Evolutionary conservation across 2,329 filamentous ascomycete genomes (phyloP), one percentile per base, ranked within the genome.

Genomic region (Alternaria triticimaculans): DNA sequence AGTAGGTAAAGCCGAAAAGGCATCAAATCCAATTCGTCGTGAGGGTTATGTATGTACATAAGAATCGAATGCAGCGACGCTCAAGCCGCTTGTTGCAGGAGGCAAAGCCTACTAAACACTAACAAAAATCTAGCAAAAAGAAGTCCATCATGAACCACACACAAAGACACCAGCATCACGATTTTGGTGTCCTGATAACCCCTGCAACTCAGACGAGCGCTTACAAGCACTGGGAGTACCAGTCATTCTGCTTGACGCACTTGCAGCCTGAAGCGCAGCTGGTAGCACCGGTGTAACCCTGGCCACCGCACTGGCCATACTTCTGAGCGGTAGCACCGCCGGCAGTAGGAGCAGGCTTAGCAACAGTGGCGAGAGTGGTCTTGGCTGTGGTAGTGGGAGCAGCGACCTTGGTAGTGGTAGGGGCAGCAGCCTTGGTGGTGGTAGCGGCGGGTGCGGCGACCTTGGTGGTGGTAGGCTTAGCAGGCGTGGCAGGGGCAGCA

Each of bases 301-400:
- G 72, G 18, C 84, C 84, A 69, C 84, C 84, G 68, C 83, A 85
- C 74, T 84, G 83, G 4, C 76, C 79, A 63, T 78, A 84, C 43
- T 72, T 75, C 55, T 65, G 66, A 33, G 71, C 75, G n/a, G 69
- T 55, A 14, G 62, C 75, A 60, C 60, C 67, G 18, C 59, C 55
- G 12, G 66, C 55, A 23, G 70, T 71, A 51, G 70, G 54, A 33
- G 60, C 44, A 26, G 71, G 64, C 60, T 68, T 66, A 41, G 68
- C 63, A 23, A 70, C 41, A n/a, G 73, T 74, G n/a, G 67, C 55
- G 23, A 74, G 63, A 5, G 71, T 76, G 5, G 72, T 71, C 61
- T 60, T 66, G 37, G 59, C 62, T 41, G 58, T 56, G n/a, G 64
- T 58, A 18, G 66, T 65, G 55, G 66, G 46, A 30, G 64, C 43